Evolutionary conservation across 2,329 filamentous ascomycete species (phyloP).

Genomic region (Claviceps sorghi): DNA sequence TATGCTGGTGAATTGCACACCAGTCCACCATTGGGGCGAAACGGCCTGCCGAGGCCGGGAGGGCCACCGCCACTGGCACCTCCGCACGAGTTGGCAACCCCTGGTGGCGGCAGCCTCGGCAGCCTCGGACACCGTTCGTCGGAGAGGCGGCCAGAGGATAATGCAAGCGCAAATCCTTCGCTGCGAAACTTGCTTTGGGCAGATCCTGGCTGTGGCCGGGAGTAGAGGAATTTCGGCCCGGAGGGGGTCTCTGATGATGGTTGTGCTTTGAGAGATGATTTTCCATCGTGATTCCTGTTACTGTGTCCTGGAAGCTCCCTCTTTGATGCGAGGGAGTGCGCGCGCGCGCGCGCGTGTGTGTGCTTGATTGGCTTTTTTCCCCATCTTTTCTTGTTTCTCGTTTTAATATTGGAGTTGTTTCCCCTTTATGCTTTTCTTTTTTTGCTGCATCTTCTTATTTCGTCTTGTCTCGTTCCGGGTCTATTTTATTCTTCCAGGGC

Average conservation of each 20-base stretch:
- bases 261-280: not conserved
- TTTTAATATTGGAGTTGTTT: too few relatives aligned
- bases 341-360: too few relatives aligned
- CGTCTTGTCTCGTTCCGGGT: too few relatives aligned
- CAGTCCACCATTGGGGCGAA: constrained; percentile 31
- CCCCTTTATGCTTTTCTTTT: not conserved
- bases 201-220: not conserved
- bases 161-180: constrained; percentile 66
- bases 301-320: not conserved
- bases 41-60: constrained; percentile 17
- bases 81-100: constrained; percentile 13
- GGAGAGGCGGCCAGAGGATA: constrained; percentile 36
- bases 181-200: constrained; percentile 49
- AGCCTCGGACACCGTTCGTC: constrained; percentile 17
- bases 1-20: constrained; percentile 28
- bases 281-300: not conserved
- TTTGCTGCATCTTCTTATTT: not conserved
- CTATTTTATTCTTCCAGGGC: not conserved
- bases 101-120: constrained; percentile 10
- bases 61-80: constrained; percentile 9
- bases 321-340: too few relatives aligned
- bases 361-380: too few relatives aligned
- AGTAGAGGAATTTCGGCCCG: too few relatives aligned
- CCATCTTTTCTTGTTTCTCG: not conserved
- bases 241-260: not conserved